Base-by-base conservation (phyloP, 2,329 filamentous ascomycete species). In the Pyricularia grisea region DNA sequence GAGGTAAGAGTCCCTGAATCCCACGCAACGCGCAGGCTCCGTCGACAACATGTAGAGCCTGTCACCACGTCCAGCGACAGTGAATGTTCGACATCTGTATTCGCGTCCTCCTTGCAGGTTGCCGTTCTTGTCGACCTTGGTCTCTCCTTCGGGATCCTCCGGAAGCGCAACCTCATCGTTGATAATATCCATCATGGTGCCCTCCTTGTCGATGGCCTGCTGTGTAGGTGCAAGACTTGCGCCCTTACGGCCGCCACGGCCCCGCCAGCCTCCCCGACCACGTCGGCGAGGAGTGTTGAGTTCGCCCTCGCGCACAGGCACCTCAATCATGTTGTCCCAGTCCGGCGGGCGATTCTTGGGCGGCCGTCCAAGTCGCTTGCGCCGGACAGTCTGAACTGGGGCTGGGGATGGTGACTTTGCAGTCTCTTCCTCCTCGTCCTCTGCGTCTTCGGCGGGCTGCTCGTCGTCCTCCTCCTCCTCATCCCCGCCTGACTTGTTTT, bases 1-100 rank as follows among this genome's bases (percentile, higher is more conserved):
- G 30, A 99, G 87, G 77, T 99, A 99, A 72, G 94, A 97, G 83
- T 99, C 95, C 73, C 95, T 87, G 84, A 99, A 99, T 20, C 95
- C 95, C 69, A 97, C 94, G 75, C 95, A 98, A 72, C 95, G 91
- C 28, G 95, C 95, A 5, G 95, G 96, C 77, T 99, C 95, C 4
- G 95, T 99, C 3, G 95, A 98, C 79, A 99, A 82, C 95, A 99
- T 99, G 87, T 99, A 99, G 12, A 97, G 88, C 69, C 94, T 85
- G 67, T 94, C 87, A 55, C 91, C 93, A 72, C 94, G 88, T 68
- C 92, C 93, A 23, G 88, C 85, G 72, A 99, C 91, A 9, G 91
- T 97, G 78, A 99, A 99, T 1, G 94, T 97, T 71, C 95, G 91
- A 76, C 97, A 97, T 31, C 95, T 90, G 78, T 99, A 99, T 75